A percentile compares a stretch with the other conserved stretches of the same genome.
Conservation (phyloP, 169 alveolate species). For the Cryptosporidium viatorum region DNA sequence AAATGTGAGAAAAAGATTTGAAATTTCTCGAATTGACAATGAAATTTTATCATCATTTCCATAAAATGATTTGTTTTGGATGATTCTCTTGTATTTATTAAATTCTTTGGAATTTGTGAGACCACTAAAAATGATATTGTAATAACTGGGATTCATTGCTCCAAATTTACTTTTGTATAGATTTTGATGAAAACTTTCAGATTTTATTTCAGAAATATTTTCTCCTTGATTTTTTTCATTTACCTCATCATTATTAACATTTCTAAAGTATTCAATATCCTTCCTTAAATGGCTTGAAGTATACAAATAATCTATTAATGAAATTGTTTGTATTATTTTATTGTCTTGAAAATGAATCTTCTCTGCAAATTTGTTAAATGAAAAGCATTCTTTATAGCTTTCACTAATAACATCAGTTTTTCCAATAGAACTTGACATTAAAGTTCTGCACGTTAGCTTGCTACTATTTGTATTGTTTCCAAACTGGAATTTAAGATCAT, state of each 20-base stretch:
- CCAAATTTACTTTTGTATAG: not conserved
- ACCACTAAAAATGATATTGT: not conserved
- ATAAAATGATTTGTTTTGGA: slow-evolving; percentile 13
- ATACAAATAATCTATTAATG: slow-evolving; percentile 53
- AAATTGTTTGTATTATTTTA: slow-evolving; percentile 32
- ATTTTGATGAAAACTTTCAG: not conserved
- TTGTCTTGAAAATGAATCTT: slow-evolving; percentile 39
- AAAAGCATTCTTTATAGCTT: not conserved
- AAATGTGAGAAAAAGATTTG: slow-evolving; percentile 30
- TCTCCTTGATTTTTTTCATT: not conserved
- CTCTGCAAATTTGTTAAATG: slow-evolving; percentile 12
- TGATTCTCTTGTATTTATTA: slow-evolving; percentile 8
- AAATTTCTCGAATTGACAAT: slow-evolving; percentile 23
- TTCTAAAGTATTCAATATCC: slow-evolving; percentile 4
- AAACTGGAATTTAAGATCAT: slow-evolving; percentile 24
- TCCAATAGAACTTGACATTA: slow-evolving; percentile 10
- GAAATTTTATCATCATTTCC: not conserved
- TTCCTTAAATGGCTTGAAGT: slow-evolving; percentile 36
- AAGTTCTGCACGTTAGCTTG: slow-evolving; percentile 13
- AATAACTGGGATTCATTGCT: not conserved
- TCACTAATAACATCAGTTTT: not conserved
- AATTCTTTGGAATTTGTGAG: slow-evolving; percentile 12
- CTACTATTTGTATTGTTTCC: slow-evolving; percentile 10
- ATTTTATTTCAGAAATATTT: not conserved
- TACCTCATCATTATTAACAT: not conserved